phyloP scores from a whole-genome alignment of 768 basidiomycete species.

The Tylopilus intermedius region DNA sequence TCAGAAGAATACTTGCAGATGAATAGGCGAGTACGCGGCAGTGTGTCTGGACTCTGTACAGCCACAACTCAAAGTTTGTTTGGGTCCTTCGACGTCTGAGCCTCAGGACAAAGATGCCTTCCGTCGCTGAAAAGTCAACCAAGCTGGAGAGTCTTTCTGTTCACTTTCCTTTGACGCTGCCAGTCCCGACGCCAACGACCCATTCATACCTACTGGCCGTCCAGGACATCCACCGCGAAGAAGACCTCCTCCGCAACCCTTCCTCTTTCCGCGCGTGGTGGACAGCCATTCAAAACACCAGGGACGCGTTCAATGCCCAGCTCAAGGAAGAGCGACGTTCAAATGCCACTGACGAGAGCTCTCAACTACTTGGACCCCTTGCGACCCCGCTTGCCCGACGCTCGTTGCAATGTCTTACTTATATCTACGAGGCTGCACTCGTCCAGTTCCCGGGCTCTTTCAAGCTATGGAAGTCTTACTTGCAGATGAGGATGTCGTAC shows the following conservation, averaged over 20 bases:
- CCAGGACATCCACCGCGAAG: slow-evolving; percentile 82
- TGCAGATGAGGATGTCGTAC: slow-evolving; percentile 76
- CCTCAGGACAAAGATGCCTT: slow-evolving; percentile 43
- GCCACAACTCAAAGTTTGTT: no score
- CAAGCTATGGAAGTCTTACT: slow-evolving; percentile 94
- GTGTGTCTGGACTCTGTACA: no score
- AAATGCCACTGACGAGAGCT: slow-evolving; percentile 44
- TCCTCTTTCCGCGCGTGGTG: slow-evolving; percentile 92
- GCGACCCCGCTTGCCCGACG: slow-evolving; percentile 67
- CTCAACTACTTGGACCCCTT: slow-evolving; percentile 71
- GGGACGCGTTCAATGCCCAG: slow-evolving; percentile 55
- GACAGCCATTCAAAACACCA: slow-evolving; percentile 72
- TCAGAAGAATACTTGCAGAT: no score
- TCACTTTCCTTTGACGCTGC: slow-evolving; percentile 79
- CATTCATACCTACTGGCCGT: slow-evolving; percentile 70
- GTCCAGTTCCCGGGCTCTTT: slow-evolving; percentile 83
- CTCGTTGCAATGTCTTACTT: slow-evolving; percentile 78
- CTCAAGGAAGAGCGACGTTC: slow-evolving; percentile 52
- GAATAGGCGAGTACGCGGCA: no score
- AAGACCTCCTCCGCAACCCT: slow-evolving; percentile 89
- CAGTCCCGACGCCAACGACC: slow-evolving; percentile 75
- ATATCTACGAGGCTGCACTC: slow-evolving; percentile 92
- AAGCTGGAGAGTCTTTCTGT: slow-evolving; percentile 50
- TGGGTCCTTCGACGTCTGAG: neutral
- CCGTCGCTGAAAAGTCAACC: slow-evolving; percentile 44